Percentiles rank a stretch among this genome's conserved stretches.
Conservation (phyloP, 2,329 filamentous ascomycete genomes). For the Stachybotrys chartarum region DNA sequence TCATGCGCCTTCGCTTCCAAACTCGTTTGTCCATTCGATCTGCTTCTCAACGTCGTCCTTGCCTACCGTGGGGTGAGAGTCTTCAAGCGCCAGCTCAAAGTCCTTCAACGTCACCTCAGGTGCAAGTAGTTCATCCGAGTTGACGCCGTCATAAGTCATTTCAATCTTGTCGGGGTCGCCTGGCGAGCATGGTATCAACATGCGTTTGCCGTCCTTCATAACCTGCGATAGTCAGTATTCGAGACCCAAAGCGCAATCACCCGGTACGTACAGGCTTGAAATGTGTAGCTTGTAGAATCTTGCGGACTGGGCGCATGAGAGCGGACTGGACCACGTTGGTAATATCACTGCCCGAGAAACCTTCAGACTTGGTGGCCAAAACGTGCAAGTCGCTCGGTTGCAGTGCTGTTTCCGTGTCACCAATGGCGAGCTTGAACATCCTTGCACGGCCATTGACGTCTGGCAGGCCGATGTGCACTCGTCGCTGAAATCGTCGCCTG, state of each 20-base stretch:
- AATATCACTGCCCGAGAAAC: constrained; percentile 95
- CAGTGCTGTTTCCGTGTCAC: constrained; percentile 82
- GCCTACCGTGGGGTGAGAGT: constrained; percentile 83
- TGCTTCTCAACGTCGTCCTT: constrained; percentile 77
- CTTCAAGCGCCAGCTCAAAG: constrained; percentile 86
- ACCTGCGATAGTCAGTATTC: constrained; percentile 42
- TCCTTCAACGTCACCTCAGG: constrained; percentile 84
- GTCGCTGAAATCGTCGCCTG: constrained; percentile 86
- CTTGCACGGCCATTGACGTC: constrained; percentile 79
- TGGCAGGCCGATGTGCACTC: constrained; percentile 91
- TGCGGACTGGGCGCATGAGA: constrained; percentile 92
- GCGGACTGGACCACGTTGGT: constrained; percentile 92
- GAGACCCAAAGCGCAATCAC: neutral
- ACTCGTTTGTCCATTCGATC: constrained; percentile 91
- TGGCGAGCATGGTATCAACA: constrained; percentile 86
- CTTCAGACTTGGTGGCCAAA: constrained; percentile 76
- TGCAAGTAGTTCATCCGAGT: constrained; percentile 77
- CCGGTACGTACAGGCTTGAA: constrained; percentile 71
- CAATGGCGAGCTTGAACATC: constrained; percentile 96
- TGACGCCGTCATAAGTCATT: constrained; percentile 88
- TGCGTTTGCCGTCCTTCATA: constrained; percentile 57
- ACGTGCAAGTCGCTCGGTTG: constrained; percentile 70
- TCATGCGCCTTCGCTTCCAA: constrained; percentile 79
- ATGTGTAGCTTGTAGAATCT: constrained; percentile 95
- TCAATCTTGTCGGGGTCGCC: constrained; percentile 80